Conservation (phyloP, 768 basidiomycete genomes). For the Tephrocybe sp. region DNA sequence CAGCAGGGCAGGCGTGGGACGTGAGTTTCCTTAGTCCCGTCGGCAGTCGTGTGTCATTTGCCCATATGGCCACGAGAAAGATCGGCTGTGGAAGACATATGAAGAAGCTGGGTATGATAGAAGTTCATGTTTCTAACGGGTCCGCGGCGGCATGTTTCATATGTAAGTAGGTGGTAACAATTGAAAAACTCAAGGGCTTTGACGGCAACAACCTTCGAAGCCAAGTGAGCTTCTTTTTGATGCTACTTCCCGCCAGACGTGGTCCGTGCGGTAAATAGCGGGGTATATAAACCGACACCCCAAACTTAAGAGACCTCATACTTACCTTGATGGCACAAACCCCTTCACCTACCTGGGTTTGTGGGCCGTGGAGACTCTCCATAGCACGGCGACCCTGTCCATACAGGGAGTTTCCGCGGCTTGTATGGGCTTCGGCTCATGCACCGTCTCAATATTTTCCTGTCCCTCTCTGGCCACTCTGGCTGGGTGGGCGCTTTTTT, state of each 20-base stretch:
- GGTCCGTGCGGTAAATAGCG: conserved; percentile 36
- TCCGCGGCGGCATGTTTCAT: no score
- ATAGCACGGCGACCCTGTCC: conserved; percentile 78
- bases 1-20: not conserved
- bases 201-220: no score
- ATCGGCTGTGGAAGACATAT: no score
- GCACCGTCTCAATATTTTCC: conserved; percentile 68
- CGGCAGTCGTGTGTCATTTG: not conserved
- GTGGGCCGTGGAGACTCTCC: conserved; percentile 55
- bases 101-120: no score
- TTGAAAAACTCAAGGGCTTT: no score
- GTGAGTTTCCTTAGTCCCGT: not conserved
- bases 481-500: conserved; percentile 41
- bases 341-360: conserved; percentile 53
- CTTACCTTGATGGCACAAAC: no score
- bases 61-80: no score
- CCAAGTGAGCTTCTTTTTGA: no score
- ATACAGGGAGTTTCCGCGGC: conserved; percentile 49
- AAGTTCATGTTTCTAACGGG: no score
- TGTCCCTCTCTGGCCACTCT: conserved; percentile 51
- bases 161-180: no score
- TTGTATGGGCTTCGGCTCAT: conserved; percentile 65
- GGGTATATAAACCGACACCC: conserved; percentile 29
- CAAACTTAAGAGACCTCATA: no score
- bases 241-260: conserved; percentile 12